Evolutionary conservation across 2,329 filamentous ascomycete genomes (phyloP), one percentile per base, ranked within the genome.

Genomic region (Colletotrichum magnum): DNA sequence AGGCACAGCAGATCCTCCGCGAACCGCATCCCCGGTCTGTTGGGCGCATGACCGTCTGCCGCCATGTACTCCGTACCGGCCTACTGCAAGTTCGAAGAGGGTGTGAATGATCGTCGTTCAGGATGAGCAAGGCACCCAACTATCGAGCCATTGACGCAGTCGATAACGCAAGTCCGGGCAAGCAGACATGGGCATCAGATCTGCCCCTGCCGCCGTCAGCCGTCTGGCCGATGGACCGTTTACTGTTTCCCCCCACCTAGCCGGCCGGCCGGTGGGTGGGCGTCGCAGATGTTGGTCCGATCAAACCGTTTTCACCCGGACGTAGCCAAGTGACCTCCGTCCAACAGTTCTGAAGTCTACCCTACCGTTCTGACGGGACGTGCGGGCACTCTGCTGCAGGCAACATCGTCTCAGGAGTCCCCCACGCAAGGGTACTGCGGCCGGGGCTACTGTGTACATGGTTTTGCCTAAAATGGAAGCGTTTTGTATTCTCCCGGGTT

Each of bases 351-450:
- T 28, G 28, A 5, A 36, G 32, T 36, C 32, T 12, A 32, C 6
- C 9, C 32, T 41, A 45, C 65, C 62, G 61, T 69, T 56, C 45
- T n/a, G 13, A 21, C 32, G 66, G 62, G 66, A 69, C 62, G 66
- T 39, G 56, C 66, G 24, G 56, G n/a, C 54, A 48, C 18, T 51
- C 21, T 66, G 66, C 58, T 53, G 60, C 61, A 68, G 50, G 58
- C 54, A 47, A 65, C 45, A 39, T 54, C 66, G 66, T 69, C 66
- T 66, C 66, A 66, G 62, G 60, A 43, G 32, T 45, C 18, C 36
- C 65, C 36, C 48, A 57, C 36, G 66, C 66, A 57, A 68, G 66
- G 66, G 51, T 69, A 66, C 36, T 36, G 62, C 66, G 26, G 54
- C 50, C 62, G 56, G 54, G 48, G 50, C 47, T 21, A 18, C 36